Percentiles rank a stretch among this genome's conserved stretches.
Conservation (phyloP, 805 yeast genomes). For the Ogataea methanolica region DNA sequence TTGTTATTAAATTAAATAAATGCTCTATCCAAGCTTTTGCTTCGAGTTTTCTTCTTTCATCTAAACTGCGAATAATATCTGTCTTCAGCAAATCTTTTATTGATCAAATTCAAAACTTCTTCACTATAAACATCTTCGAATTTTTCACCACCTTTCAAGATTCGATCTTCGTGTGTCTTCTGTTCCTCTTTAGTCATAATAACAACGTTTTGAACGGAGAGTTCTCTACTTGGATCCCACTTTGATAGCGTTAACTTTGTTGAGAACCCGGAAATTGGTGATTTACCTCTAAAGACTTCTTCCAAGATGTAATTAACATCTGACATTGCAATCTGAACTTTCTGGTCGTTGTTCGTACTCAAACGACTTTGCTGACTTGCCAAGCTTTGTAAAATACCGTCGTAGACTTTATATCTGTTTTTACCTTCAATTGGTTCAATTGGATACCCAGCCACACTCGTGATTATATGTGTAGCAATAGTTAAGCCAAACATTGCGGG, state of each 20-base stretch:
- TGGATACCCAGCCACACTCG: slow-evolving; percentile 81
- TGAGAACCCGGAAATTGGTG: slow-evolving; percentile 79
- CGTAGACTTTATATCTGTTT: slow-evolving; percentile 80
- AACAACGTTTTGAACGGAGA: slow-evolving; percentile 74
- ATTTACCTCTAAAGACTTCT: slow-evolving; percentile 89
- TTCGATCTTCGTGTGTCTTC: slow-evolving; percentile 67
- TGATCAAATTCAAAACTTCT: slow-evolving; percentile 53
- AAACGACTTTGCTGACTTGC: slow-evolving; percentile 85
- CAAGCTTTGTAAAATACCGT: slow-evolving; percentile 72
- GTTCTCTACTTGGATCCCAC: slow-evolving; percentile 72
- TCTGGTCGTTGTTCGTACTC: slow-evolving; percentile 58
- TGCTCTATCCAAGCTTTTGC: no score
- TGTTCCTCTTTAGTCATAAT: slow-evolving; percentile 88
- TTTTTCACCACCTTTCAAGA: slow-evolving; percentile 63
- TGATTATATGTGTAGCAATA: slow-evolving; percentile 77
- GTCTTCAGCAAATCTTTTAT: slow-evolving; percentile 71
- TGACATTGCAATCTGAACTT: slow-evolving; percentile 64
- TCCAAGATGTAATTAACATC: slow-evolving; percentile 84
- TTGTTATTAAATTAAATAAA: no score
- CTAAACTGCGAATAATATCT: slow-evolving; percentile 59
- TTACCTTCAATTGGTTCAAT: slow-evolving; percentile 89
- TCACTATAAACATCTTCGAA: slow-evolving; percentile 59
- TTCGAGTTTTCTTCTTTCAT: slow-evolving; percentile 5
- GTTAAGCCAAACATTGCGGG: slow-evolving; percentile 96
- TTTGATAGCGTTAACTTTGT: slow-evolving; percentile 75